phyloP scores from a whole-genome alignment of 176 grass and related monocot genomes.

The Avena sativa region DNA sequence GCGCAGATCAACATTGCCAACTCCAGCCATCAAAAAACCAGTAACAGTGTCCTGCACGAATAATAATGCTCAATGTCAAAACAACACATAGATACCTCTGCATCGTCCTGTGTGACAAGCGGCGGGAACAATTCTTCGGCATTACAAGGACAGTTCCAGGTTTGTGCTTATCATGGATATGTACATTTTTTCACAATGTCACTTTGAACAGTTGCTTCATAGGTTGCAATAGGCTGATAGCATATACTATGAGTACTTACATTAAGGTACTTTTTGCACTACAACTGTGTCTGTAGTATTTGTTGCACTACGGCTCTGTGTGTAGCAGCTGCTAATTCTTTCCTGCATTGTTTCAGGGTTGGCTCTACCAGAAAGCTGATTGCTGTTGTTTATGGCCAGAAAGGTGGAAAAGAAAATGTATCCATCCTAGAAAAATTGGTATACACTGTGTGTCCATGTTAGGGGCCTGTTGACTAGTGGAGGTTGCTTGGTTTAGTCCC shows the following conservation, averaged over 20 bases:
- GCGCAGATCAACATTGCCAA: conserved; percentile 60
- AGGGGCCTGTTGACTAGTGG: too few species aligned
- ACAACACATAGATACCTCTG: not conserved
- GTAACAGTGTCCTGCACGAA: conserved; percentile 50
- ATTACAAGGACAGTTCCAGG: too few species aligned
- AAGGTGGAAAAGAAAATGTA: not conserved
- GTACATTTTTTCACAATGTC: too few species aligned
- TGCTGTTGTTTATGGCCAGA: too few species aligned
- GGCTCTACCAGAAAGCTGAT: not conserved
- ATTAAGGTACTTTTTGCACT: not conserved
- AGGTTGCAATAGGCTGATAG: not conserved
- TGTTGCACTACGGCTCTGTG: not conserved
- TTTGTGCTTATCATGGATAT: too few species aligned
- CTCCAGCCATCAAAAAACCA: conserved; percentile 59
- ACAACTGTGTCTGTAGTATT: not conserved
- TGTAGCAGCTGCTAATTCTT: not conserved
- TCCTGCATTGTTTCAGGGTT: not conserved
- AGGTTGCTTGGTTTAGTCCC: too few species aligned
- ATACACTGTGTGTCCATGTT: not conserved
- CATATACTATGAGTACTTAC: not conserved
- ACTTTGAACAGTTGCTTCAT: not conserved
- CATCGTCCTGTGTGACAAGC: too few species aligned
- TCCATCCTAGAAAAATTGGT: not conserved
- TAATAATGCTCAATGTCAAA: conserved; percentile 8
- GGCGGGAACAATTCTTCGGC: too few species aligned